Conservation (phyloP, 306 rosid species). For the Quillaja saponaria region DNA sequence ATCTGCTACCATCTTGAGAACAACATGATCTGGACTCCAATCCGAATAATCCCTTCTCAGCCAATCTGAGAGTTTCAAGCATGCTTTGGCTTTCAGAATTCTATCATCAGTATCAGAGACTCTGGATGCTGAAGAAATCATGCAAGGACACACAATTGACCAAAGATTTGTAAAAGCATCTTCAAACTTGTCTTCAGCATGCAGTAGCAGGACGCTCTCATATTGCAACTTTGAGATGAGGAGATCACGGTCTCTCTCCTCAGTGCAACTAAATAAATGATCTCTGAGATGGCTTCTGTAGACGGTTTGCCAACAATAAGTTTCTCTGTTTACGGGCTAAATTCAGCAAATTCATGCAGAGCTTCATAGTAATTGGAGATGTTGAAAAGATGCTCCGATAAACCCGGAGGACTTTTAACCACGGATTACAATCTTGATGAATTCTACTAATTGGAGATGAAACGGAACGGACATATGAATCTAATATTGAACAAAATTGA, state of each 20-base stretch:
- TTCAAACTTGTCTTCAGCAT: constrained; percentile 83
- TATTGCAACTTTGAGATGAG: constrained; percentile 70
- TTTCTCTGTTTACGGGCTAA: constrained; percentile 77
- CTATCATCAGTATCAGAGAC: constrained; percentile 50
- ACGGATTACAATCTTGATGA: constrained; percentile 80
- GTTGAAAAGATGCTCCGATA: constrained; percentile 66
- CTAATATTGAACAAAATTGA: constrained; percentile 51
- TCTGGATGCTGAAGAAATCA: constrained; percentile 58
- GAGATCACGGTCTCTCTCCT: constrained; percentile 47
- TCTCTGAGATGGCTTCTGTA: constrained; percentile 58
- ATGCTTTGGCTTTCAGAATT: constrained; percentile 82
- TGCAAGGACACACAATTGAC: constrained; percentile 68
- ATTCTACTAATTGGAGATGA: constrained; percentile 60
- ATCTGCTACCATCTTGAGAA: constrained; percentile 59
- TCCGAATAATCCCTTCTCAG: constrained; percentile 58
- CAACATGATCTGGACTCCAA: constrained; percentile 50
- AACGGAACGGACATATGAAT: constrained; percentile 57
- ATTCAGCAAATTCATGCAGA: constrained; percentile 69
- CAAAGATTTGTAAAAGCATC: constrained; percentile 80
- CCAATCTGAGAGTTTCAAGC: constrained; percentile 87
- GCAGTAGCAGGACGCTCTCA: constrained; percentile 71
- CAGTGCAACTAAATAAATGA: constrained; percentile 52
- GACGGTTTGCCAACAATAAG: constrained; percentile 68
- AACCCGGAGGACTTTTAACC: constrained; percentile 88
- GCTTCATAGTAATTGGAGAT: constrained; percentile 63